These are phyloP conservation scores for Claviceps sp. DNA, from an alignment of 2,329 filamentous ascomycete species.

Conservation along the genomic window DNA sequence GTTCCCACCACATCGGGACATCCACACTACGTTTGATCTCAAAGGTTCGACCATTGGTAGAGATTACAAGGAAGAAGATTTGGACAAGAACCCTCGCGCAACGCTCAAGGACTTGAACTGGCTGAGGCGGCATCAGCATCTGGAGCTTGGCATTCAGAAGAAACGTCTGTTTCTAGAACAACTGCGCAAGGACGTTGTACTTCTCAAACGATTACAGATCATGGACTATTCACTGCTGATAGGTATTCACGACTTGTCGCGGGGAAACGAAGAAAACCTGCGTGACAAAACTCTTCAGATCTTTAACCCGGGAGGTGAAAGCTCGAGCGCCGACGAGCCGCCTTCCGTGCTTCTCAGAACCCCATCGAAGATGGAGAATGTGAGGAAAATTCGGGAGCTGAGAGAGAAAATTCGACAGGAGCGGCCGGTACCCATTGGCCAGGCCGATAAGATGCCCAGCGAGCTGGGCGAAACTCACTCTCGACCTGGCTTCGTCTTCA, in stretches of 20 bases:
- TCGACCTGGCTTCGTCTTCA: constrained; percentile 67
- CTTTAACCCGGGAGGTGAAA: constrained; percentile 76
- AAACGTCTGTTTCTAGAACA: constrained; percentile 81
- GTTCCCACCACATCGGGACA: constrained; percentile 92
- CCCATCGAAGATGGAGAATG: constrained; percentile 84
- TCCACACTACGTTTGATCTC: constrained; percentile 91
- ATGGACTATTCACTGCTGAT: constrained; percentile 98
- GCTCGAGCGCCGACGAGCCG: constrained; percentile 40
- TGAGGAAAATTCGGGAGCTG: constrained; percentile 79
- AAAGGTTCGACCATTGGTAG: constrained; percentile 93
- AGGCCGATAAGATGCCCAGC: constrained; percentile 81
- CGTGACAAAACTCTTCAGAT: constrained; percentile 81
- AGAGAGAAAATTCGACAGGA: constrained; percentile 87
- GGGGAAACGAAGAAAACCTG: constrained; percentile 91
- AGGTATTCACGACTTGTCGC: constrained; percentile 79
- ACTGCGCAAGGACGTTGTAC: constrained; percentile 70
- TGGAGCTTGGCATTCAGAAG: constrained; percentile 83
- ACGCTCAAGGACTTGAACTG: constrained; percentile 96
- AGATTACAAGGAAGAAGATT: constrained; percentile 77
- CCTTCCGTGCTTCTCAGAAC: constrained; percentile 66
- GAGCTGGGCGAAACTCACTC: constrained; percentile 65
- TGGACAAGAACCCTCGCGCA: constrained; percentile 79
- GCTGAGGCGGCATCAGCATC: constrained; percentile 69
- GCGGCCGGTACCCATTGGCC: constrained; percentile 82
- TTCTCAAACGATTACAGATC: constrained; percentile 80